Base-by-base conservation (phyloP, 2,329 filamentous ascomycete species). In the Neopestalotiopsis sp. region DNA sequence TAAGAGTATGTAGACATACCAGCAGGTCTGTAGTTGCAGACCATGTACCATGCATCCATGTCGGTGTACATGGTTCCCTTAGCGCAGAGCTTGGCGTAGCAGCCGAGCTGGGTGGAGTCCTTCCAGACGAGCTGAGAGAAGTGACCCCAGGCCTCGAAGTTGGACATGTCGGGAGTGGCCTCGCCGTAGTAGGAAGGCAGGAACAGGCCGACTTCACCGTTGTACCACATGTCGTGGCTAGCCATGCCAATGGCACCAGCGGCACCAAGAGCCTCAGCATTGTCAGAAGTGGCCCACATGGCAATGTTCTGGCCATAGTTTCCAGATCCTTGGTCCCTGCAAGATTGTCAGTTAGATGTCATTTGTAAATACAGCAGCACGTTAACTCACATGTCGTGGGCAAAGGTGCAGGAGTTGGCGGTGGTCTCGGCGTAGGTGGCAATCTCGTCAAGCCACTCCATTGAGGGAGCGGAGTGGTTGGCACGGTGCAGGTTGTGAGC, bases 251-350 rank as follows among this genome's bases (percentile, higher is more conserved):
- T 85, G 61, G 90, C 87, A 70, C 80, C 81, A n/a, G 82, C 79
- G 2, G 81, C 76, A 70, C 88, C 86, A 73, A 91, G 85, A 70
- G 80, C 72, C n/a, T 68, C 70, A 30, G 76, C 74, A 30, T 83
- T 79, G 61, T 83, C 74, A 49, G 75, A 80, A 34, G 80, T 79
- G 63, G 80, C 80, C 78, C 80, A 86, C 73, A 91, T 90, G 77
- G 93, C 95, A 69, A 98, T 91, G 87, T 98, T 99, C 84, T 99
- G 96, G 72, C 96, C 96, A 77, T 96, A 97, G 59, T 87, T 85
- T 67, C 89, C 89, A 65, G 83, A 85, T 71, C 88, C 88, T 61
- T 87, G 83, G 83, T 79, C 74, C 87, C 90, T 74, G 69, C 57
- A 69, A 3, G n/a, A 17, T 42, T 69, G 75, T 86, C 71, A 86